Evolutionary conservation across 306 rosid genomes (phyloP).

Genomic region (Acacia crassicarpa): DNA sequence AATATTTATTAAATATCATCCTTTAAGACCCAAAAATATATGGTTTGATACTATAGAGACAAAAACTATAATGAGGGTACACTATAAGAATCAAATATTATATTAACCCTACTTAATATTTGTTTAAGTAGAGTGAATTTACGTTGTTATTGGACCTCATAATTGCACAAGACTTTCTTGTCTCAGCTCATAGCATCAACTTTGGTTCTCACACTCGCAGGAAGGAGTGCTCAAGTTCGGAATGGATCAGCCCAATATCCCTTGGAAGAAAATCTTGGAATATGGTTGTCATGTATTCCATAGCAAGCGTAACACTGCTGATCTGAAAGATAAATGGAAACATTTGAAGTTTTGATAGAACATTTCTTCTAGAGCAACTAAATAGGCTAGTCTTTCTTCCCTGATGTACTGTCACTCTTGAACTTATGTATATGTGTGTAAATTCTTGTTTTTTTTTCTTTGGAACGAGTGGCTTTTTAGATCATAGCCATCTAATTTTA

Average conservation of each 20-base stretch:
- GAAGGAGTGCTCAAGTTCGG: conserved; percentile 56
- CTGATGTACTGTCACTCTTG: conserved; percentile 5
- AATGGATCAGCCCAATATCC: conserved; percentile 30
- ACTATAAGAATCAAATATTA: no score
- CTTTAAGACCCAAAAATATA: no score
- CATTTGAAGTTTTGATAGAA: conserved; percentile 10
- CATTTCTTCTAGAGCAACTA: background rate
- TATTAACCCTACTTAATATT: no score
- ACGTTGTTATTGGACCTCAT: background rate
- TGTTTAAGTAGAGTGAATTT: background rate
- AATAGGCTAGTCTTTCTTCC: background rate
- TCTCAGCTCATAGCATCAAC: background rate
- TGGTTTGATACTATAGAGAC: no score
- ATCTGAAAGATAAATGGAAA: conserved; percentile 84
- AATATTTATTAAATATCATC: no score
- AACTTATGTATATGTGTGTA: background rate
- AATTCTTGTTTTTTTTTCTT: background rate
- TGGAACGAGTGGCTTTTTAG: conserved; percentile 2
- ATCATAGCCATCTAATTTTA: background rate
- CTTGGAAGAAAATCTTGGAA: conserved; percentile 52
- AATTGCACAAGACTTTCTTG: conserved; percentile 1
- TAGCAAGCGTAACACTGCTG: conserved; percentile 38
- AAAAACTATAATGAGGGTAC: no score
- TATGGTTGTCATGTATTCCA: conserved; percentile 41
- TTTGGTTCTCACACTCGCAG: conserved; percentile 42